A percentile compares a stretch with the other conserved stretches of the same genome.
phyloP scores from a whole-genome alignment of 2,329 filamentous ascomycete species.

The Fusarium camptoceras region DNA sequence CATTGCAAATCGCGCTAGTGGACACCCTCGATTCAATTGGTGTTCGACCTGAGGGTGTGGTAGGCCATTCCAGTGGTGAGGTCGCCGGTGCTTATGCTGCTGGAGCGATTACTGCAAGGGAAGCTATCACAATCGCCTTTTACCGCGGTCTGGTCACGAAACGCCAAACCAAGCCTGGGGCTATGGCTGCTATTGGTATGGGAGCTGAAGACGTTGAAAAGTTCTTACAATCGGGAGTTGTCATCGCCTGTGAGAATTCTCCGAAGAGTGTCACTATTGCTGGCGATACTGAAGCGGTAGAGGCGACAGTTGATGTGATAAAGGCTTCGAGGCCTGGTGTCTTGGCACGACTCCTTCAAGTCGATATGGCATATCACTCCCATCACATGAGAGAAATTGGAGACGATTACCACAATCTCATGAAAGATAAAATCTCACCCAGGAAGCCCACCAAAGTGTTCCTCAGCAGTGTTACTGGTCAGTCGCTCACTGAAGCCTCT shows the following conservation, averaged over 20 bases:
- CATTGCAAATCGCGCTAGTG: background rate
- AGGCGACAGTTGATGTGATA: background rate
- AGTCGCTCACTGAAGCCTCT: background rate
- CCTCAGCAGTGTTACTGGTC: background rate
- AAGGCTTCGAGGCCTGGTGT: background rate
- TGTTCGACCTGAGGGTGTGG: background rate
- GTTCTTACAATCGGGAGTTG: background rate
- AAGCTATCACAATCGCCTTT: background rate
- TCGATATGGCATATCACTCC: conserved; percentile 12
- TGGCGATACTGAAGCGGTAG: background rate
- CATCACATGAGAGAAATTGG: conserved; percentile 8
- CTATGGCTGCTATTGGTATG: conserved; percentile 9
- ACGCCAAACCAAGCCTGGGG: background rate
- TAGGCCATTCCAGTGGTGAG: conserved; percentile 10
- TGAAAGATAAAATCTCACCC: background rate
- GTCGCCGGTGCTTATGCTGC: conserved; percentile 1
- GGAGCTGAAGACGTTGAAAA: background rate
- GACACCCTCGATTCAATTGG: background rate
- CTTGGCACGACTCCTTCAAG: background rate
- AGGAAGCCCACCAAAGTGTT: background rate
- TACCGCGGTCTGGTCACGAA: background rate
- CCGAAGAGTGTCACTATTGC: conserved; percentile 2
- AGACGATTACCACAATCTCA: background rate
- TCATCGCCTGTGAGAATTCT: conserved; percentile 7
- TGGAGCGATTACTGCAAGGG: background rate